Percentiles rank a stretch among this genome's conserved stretches.
Evolutionary conservation across 306 rosid genomes (phyloP).

Genomic region (Pueraria montana): DNA sequence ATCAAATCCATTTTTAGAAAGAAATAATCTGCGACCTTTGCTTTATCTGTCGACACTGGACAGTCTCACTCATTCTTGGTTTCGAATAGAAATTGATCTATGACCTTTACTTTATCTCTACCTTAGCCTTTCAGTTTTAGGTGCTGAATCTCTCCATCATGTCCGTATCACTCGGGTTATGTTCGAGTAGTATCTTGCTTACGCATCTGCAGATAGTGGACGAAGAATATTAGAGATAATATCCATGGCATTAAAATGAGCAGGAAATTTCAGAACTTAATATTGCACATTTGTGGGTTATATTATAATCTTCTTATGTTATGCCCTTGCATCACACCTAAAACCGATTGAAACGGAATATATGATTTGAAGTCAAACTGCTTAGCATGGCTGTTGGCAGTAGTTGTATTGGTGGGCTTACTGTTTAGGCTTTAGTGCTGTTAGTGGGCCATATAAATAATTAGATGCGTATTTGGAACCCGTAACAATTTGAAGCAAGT

Average conservation of each 20-base stretch:
- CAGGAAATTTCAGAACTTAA: not conserved
- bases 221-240: not conserved
- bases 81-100: constrained; percentile 2
- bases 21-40: not conserved
- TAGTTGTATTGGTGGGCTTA: constrained; percentile 2
- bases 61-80: not conserved
- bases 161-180: constrained; percentile 5
- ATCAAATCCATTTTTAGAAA: not conserved
- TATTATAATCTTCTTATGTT: not conserved
- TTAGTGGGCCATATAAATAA: not conserved
- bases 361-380: not conserved
- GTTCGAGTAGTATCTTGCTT: not conserved
- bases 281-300: not conserved
- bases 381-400: not conserved
- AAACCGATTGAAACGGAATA: not conserved
- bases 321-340: not conserved
- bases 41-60: constrained; percentile 3
- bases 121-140: constrained; percentile 6
- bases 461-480: not conserved
- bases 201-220: constrained; percentile 18
- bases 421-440: constrained; percentile 8
- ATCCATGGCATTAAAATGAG: not conserved
- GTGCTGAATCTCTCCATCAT: not conserved
- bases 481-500: not conserved
- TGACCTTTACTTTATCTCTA: not conserved